A percentile compares a stretch with the other conserved stretches of the same genome.
Conservation (phyloP, 441 rosid genomes). For the Gossypium trilobum region DNA sequence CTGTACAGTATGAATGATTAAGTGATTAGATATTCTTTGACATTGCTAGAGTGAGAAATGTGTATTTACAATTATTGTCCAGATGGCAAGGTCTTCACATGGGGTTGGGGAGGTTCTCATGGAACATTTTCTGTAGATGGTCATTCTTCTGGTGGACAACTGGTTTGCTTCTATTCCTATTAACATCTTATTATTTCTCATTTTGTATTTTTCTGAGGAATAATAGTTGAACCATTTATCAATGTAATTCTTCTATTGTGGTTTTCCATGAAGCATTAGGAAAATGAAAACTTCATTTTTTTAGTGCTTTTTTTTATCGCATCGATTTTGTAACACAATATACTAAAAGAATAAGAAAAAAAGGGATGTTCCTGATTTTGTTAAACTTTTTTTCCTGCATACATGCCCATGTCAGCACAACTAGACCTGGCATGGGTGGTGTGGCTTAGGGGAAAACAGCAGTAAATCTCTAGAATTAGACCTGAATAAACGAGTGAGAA, state of each 20-base stretch:
- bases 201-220: not conserved
- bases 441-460: not conserved
- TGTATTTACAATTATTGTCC: conserved; percentile 18
- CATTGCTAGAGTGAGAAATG: not conserved
- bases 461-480: not conserved
- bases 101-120: conserved; percentile 96
- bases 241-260: not conserved
- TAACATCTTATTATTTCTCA: not conserved
- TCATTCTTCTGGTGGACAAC: conserved; percentile 82
- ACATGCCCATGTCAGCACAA: not conserved
- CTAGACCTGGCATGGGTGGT: not conserved
- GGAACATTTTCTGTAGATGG: conserved; percentile 84
- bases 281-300: not conserved
- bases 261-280: not conserved
- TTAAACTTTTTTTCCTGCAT: not conserved
- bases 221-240: not conserved
- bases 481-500: not conserved
- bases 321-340: not conserved
- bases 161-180: conserved; percentile 43
- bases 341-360: not conserved
- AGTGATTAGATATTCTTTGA: not conserved
- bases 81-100: conserved; percentile 71
- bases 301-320: not conserved
- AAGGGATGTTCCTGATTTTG: not conserved
- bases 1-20: not conserved